Percentiles rank a stretch among this genome's conserved stretches.
Conservation (phyloP, 169 alveolate species). For the Babesia ovata region DNA sequence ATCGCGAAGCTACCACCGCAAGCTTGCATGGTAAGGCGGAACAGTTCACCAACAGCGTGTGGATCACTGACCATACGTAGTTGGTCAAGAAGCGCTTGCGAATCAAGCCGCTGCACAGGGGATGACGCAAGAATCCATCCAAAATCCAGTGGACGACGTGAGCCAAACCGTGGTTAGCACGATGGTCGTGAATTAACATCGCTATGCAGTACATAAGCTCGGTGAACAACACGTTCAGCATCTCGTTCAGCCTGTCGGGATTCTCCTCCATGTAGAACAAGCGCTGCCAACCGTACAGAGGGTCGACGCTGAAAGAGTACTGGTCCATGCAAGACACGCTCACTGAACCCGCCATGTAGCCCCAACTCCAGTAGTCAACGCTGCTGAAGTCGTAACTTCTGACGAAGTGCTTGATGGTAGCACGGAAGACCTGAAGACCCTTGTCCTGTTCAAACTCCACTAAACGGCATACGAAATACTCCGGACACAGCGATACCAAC, state of each 20-base stretch:
- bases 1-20: constrained; percentile 82
- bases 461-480: constrained; percentile 24
- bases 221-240: constrained; percentile 34
- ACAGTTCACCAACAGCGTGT: constrained; percentile 83
- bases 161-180: constrained; percentile 74
- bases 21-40: constrained; percentile 82
- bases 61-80: constrained; percentile 73
- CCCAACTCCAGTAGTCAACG: constrained; percentile 63
- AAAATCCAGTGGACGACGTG: constrained; percentile 87
- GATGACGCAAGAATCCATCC: constrained; percentile 85
- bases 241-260: background rate
- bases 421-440: constrained; percentile 37
- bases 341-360: constrained; percentile 10
- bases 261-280: constrained; percentile 58
- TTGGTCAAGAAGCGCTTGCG: constrained; percentile 76
- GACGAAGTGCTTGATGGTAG: constrained; percentile 36
- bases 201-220: constrained; percentile 54
- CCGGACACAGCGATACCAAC: constrained; percentile 30
- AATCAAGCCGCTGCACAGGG: constrained; percentile 83
- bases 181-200: constrained; percentile 30
- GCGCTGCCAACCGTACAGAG: constrained; percentile 73
- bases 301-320: constrained; percentile 68
- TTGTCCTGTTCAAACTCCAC: constrained; percentile 2
- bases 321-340: constrained; percentile 42
- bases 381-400: constrained; percentile 30